Evolutionary conservation across 768 basidiomycete genomes (phyloP).

Genomic region (Ramaria sp.): DNA sequence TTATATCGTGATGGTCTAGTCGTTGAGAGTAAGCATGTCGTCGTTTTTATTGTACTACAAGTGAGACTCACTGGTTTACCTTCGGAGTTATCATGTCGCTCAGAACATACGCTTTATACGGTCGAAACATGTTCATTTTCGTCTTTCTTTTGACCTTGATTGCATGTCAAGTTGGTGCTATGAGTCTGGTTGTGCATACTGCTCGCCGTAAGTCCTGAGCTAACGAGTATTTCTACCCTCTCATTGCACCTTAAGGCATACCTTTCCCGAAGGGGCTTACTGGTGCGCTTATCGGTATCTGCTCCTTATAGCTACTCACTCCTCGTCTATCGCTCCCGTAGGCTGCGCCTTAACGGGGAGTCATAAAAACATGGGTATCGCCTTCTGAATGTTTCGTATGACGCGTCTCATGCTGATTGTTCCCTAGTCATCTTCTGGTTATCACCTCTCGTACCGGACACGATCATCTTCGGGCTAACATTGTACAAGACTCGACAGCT

Average conservation of each 20-base stretch:
- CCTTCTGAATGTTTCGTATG: neutral
- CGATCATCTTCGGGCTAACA: neutral
- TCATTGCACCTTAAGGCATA: neutral
- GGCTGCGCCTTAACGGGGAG: neutral
- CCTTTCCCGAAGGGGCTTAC: neutral
- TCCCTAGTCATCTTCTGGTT: neutral
- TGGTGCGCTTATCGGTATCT: neutral
- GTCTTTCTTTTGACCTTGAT: neutral
- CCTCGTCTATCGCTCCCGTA: neutral
- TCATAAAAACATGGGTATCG: neutral
- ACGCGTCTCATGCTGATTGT: neutral
- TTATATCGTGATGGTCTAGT: too few species aligned
- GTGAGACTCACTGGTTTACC: neutral
- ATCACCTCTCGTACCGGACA: conserved; percentile 2
- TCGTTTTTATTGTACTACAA: neutral
- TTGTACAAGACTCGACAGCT: neutral
- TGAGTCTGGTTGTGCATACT: neutral
- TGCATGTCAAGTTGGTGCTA: neutral
- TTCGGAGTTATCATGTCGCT: neutral
- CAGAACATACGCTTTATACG: neutral
- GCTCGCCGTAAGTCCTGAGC: neutral
- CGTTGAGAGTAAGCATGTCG: too few species aligned
- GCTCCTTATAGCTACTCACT: neutral
- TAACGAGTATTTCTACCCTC: neutral
- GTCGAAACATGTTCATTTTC: neutral